A percentile compares a stretch with the other conserved stretches of the same genome.
These are phyloP conservation scores for Thamnidium elegans DNA, from an alignment of 192 early-diverging fungal genomes.

Conservation along the genomic window DNA sequence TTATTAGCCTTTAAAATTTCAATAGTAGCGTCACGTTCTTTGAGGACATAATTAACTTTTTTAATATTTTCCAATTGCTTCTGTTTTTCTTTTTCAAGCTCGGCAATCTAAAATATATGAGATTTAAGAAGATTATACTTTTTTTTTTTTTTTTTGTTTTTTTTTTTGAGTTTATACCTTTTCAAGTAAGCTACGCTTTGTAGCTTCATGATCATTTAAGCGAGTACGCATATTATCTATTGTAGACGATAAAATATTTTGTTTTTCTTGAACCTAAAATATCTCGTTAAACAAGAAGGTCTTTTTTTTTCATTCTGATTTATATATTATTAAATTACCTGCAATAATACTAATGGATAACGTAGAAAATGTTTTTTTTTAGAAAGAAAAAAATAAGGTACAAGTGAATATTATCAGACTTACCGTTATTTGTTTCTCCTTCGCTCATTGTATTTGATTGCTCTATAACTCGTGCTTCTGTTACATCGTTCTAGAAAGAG, in stretches of 20 bases:
- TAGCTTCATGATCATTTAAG: conserved; percentile 23
- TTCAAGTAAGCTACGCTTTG: conserved; percentile 23
- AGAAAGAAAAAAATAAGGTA: too few species aligned
- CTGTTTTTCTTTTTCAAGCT: conserved; percentile 31
- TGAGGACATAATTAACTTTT: not conserved
- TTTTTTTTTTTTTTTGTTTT: not conserved
- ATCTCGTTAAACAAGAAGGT: too few species aligned
- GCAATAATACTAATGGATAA: too few species aligned
- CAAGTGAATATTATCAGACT: not conserved
- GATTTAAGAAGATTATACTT: conserved; percentile 1
- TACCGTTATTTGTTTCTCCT: conserved; percentile 5
- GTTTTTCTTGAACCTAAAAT: conserved; percentile 19
- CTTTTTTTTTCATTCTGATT: too few species aligned
- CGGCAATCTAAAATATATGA: conserved; percentile 19
- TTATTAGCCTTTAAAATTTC: not conserved
- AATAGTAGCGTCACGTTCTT: not conserved
- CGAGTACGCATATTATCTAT: conserved; percentile 16
- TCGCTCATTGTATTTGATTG: not conserved
- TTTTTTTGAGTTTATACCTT: conserved; percentile 14
- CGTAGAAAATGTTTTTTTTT: too few species aligned
- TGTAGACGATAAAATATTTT: conserved; percentile 18
- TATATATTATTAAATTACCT: too few species aligned
- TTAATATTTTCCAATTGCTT: conserved; percentile 9
- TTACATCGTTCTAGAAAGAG: conserved; percentile 8
- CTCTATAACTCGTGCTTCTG: not conserved